Conservation (phyloP, 352 stramenopile species). For the Pythium graminicola region DNA sequence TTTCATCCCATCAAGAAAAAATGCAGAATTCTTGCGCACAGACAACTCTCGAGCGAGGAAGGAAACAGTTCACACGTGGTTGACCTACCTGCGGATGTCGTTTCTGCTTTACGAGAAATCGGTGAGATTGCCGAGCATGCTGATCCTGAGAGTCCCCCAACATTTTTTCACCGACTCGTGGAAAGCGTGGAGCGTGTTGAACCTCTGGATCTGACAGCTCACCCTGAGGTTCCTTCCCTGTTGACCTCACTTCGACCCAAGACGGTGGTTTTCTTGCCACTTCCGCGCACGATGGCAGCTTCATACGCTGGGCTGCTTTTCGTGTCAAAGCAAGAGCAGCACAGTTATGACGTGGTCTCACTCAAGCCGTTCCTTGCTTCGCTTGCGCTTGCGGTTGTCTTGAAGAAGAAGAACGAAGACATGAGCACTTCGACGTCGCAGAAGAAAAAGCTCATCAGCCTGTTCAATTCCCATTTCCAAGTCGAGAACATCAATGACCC, state of each 20-base stretch:
- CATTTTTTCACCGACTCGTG: conserved; percentile 34
- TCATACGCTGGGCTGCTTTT: conserved; percentile 41
- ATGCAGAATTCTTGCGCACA: conserved; percentile 30
- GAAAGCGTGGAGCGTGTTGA: conserved; percentile 30
- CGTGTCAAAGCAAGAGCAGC: conserved; percentile 19
- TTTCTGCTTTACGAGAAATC: conserved; percentile 6
- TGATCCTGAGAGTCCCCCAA: neutral
- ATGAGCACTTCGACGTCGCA: conserved; percentile 50
- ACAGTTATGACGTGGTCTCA: conserved; percentile 21
- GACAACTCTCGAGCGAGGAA: neutral
- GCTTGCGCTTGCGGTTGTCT: conserved; percentile 36
- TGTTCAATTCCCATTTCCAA: conserved; percentile 61
- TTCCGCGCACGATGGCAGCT: conserved; percentile 32
- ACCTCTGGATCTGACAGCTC: conserved; percentile 34
- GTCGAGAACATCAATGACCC: conserved; percentile 65
- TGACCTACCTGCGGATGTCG: conserved; percentile 6
- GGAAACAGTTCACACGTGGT: neutral
- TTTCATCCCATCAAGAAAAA: conserved; percentile 35
- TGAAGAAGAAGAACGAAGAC: conserved; percentile 55
- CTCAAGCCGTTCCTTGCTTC: conserved; percentile 50
- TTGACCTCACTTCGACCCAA: conserved; percentile 7
- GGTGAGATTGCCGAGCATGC: conserved; percentile 7
- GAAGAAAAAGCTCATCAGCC: conserved; percentile 57
- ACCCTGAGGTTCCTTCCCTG: conserved; percentile 27
- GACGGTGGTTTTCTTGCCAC: conserved; percentile 42